A percentile compares a stretch with the other conserved stretches of the same genome.
Evolutionary conservation across 148 eudicot genomes (phyloP).

Genomic region (Persicaria maculosa): DNA sequence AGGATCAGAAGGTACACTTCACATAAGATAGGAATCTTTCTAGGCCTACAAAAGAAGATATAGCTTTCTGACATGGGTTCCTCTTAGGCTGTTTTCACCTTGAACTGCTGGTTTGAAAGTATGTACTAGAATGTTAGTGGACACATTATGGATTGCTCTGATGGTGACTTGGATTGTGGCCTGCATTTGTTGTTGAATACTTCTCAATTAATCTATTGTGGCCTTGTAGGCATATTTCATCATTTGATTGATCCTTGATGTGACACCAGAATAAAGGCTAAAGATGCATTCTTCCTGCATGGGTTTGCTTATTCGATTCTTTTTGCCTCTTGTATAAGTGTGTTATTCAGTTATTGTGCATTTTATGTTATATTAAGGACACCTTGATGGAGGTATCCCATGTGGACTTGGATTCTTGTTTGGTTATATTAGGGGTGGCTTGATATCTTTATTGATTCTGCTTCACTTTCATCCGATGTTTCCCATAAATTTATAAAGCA

Average conservation of each 20-base stretch:
- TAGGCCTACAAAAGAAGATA: neutral
- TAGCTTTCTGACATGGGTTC: neutral
- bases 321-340: neutral
- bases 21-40: conserved; percentile 3
- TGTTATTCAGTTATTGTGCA: neutral
- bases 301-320: neutral
- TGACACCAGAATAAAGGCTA: neutral
- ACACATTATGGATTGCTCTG: neutral
- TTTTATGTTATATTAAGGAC: neutral
- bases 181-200: neutral
- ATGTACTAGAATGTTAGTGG: neutral
- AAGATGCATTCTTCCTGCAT: neutral
- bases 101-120: neutral
- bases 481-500: neutral
- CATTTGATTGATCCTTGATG: conserved; percentile 1
- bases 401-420: neutral
- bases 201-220: neutral
- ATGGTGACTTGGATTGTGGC: neutral
- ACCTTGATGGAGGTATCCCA: neutral
- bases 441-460: neutral
- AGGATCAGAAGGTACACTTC: conserved; percentile 32
- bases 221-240: neutral
- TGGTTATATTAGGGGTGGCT: neutral
- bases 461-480: neutral
- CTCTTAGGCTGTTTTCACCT: neutral